Evolutionary conservation across 257 asterid species (phyloP), one percentile per base, ranked within the genome.

Genomic region (Penstemon newberryi): DNA sequence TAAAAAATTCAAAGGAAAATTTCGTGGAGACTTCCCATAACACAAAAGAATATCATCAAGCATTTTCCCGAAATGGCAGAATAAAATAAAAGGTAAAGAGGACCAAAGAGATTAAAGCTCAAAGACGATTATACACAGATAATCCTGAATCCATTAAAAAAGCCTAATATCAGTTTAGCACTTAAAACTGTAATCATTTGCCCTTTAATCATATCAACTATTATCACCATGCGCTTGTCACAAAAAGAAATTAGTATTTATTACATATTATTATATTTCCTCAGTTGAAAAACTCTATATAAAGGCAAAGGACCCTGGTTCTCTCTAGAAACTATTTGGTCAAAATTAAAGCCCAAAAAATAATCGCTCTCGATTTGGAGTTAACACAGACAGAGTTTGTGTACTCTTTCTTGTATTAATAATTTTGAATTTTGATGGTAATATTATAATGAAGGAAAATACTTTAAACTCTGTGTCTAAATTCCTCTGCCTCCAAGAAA

Each of bases 401-500:
- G 33, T 25, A 25, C 33, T 25, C 2, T 2, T 25, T 25, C 33
- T 25, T 25, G 33, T 25, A 25, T 25, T 25, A 1, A 25, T 25
- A 25, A 25, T 25, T 25, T 25, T 25, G 33, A 25, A 25, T 25
- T 63, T 43, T 63, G 11, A 5, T 19, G 55, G 40, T 42, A 39
- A 63, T 63, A 12, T 38, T 59, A 12, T 11, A 49, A 12, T 12
- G 57, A 46, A 47, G 54, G 12, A 10, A 19, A 19, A 63, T 19
- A 63, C 41, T 49, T 60, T 60, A 38, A 71, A 61, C 41, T 4
- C 73, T 8, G 79, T 77, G 55, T 71, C 13, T n/a, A 80, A 40
- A 25, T 66, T 69, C 54, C 7, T 63, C 57, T 71, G 73, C 73
- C 67, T 89, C 73, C 73, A 60, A 55, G 73, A 67, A 70, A 41